phyloP scores from a whole-genome alignment of 2,329 filamentous ascomycete species.

The Ascocoryne sarcoides region DNA sequence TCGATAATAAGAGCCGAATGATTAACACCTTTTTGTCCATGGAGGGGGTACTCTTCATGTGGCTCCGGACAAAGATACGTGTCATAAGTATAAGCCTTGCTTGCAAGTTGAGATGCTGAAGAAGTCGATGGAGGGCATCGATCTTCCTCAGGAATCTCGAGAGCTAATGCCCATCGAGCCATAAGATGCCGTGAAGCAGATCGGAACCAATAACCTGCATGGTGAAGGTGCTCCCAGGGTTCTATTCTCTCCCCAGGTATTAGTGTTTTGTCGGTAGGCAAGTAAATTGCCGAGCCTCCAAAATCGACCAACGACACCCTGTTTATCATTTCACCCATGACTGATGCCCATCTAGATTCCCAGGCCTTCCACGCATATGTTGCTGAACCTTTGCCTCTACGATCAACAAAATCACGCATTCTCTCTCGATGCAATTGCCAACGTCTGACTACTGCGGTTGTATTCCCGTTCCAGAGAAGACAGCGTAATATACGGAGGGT shows the following conservation, averaged over 20 bases:
- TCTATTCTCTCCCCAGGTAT: constrained; percentile 45
- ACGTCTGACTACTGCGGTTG: constrained; percentile 68
- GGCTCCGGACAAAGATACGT: constrained; percentile 59
- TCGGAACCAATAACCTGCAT: constrained; percentile 59
- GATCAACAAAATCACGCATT: constrained; percentile 69
- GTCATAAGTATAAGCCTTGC: constrained; percentile 51
- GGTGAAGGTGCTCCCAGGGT: constrained; percentile 57
- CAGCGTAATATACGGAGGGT: constrained; percentile 76
- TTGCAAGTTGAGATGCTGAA: constrained; percentile 37
- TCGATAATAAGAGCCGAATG: constrained; percentile 48
- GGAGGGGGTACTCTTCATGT: constrained; percentile 48
- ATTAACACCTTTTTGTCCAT: constrained; percentile 39
- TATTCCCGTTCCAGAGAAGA: constrained; percentile 69
- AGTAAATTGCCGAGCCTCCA: constrained; percentile 37
- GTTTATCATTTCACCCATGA: constrained; percentile 54
- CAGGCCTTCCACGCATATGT: constrained; percentile 94
- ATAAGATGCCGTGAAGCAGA: constrained; percentile 49
- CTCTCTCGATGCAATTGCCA: constrained; percentile 73
- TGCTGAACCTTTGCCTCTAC: constrained; percentile 72
- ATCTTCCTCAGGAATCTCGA: constrained; percentile 50
- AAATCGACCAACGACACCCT: constrained; percentile 44
- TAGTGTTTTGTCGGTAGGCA: constrained; percentile 50
- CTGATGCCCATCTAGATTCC: constrained; percentile 64
- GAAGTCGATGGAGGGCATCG: constrained; percentile 42
- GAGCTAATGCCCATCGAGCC: constrained; percentile 44